Evolutionary conservation across 2,329 filamentous ascomycete genomes (phyloP).

Genomic region (Phyllosticta capitalensis): DNA sequence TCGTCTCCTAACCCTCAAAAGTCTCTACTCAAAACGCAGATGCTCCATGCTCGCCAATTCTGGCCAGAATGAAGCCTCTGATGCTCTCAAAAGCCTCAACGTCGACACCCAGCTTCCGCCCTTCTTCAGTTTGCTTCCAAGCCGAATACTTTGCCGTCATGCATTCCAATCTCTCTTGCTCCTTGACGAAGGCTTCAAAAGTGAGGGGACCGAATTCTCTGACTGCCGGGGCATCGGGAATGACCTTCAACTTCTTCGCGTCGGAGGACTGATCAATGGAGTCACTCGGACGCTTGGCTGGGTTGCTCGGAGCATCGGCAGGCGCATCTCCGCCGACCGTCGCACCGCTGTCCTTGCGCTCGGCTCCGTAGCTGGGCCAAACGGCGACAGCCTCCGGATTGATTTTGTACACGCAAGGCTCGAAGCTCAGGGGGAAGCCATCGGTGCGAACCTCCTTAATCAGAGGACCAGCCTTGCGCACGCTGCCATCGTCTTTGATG

Average conservation of each 20-base stretch:
- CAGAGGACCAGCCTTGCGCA: neutral
- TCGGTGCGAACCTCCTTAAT: neutral
- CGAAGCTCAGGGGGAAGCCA: neutral
- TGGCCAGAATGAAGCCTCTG: too few relatives aligned
- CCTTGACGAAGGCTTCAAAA: too few relatives aligned
- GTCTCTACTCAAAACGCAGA: too few relatives aligned
- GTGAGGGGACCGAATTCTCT: too few relatives aligned
- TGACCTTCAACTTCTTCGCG: neutral
- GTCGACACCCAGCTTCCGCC: neutral
- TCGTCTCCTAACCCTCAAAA: too few relatives aligned
- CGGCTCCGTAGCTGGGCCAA: neutral
- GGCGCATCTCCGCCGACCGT: neutral
- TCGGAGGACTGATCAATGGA: neutral
- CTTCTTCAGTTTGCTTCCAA: conserved; percentile 1
- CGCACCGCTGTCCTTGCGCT: neutral
- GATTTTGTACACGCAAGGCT: neutral
- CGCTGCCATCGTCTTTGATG: conserved; percentile 1
- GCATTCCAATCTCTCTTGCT: neutral
- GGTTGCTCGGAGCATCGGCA: neutral
- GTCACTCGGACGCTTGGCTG: neutral
- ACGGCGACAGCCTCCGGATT: neutral
- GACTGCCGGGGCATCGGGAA: neutral
- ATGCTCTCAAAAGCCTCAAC: conserved; percentile 2
- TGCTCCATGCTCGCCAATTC: too few relatives aligned
- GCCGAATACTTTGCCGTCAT: neutral